Evolutionary conservation across 1,139 yeast species (phyloP).

Genomic region (Casaregolazyma lundiana): DNA sequence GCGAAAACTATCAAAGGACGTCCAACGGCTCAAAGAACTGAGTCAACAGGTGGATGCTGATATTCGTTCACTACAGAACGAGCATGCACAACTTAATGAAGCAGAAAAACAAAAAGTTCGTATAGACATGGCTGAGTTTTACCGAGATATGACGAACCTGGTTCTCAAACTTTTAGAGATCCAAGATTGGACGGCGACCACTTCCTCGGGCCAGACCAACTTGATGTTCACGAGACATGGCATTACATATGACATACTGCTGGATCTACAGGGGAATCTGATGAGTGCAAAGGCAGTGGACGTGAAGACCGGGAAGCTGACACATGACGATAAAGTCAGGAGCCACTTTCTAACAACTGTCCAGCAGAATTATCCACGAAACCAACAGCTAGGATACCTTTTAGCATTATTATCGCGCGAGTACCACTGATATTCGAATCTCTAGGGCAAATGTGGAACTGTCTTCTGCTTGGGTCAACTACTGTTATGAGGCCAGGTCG

Average conservation of each 20-base stretch:
- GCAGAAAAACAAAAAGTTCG: slow-evolving; percentile 12
- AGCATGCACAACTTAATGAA: slow-evolving; percentile 38
- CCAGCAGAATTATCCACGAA: slow-evolving; percentile 3
- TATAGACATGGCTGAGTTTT: not conserved
- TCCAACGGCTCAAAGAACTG: slow-evolving; percentile 3
- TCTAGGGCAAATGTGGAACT: not conserved
- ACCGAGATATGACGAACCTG: slow-evolving; percentile 5
- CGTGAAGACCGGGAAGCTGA: slow-evolving; percentile 5
- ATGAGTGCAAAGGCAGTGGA: slow-evolving; percentile 10
- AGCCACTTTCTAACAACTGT: slow-evolving; percentile 11
- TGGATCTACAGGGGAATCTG: not conserved
- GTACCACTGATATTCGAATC: not conserved
- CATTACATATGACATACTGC: slow-evolving; percentile 1
- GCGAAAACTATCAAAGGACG: not conserved
- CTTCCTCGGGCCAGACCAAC: not conserved
- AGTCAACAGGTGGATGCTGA: slow-evolving; percentile 5
- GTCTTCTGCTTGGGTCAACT: not conserved
- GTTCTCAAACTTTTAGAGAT: not conserved
- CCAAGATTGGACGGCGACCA: not conserved
- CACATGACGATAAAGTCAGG: not conserved
- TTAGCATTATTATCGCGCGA: slow-evolving; percentile 5
- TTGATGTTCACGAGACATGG: not conserved
- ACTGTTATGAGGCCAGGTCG: not conserved
- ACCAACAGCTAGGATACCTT: slow-evolving; percentile 5
- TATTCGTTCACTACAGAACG: slow-evolving; percentile 2